phyloP scores from a whole-genome alignment of 2,329 filamentous ascomycete genomes.

The Fusarium decemcellulare region DNA sequence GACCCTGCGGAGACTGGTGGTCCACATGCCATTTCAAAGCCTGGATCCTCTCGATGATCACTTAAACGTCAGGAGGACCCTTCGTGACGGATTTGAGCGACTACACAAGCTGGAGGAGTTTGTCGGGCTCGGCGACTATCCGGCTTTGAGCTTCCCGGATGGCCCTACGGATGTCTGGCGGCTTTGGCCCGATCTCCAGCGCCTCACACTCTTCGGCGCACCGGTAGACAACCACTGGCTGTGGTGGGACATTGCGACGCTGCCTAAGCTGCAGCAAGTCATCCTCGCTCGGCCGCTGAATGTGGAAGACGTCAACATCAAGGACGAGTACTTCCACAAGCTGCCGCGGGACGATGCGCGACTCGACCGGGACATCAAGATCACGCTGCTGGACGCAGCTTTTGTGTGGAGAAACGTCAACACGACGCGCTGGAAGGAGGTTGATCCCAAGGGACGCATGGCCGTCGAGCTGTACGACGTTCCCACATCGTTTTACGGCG shows the following conservation, averaged over 20 bases:
- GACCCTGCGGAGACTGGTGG: slow-evolving; percentile 60
- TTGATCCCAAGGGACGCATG: slow-evolving; percentile 55
- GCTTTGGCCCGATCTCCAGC: slow-evolving; percentile 58
- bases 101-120: slow-evolving; percentile 63
- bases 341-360: slow-evolving; percentile 46
- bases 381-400: slow-evolving; percentile 52
- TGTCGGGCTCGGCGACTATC: slow-evolving; percentile 62
- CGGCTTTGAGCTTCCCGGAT: slow-evolving; percentile 54
- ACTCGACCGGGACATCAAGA: slow-evolving; percentile 46
- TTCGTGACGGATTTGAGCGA: slow-evolving; percentile 61
- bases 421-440: slow-evolving; percentile 51
- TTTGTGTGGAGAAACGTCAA: slow-evolving; percentile 42
- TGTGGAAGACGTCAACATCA: slow-evolving; percentile 53
- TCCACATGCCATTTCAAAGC: slow-evolving; percentile 63
- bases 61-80: slow-evolving; percentile 54
- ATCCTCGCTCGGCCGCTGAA: slow-evolving; percentile 58
- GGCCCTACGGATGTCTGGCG: slow-evolving; percentile 58
- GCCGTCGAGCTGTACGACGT: slow-evolving; percentile 57
- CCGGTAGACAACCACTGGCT: slow-evolving; percentile 55
- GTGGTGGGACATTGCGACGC: slow-evolving; percentile 56
- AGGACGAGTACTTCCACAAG: slow-evolving; percentile 58
- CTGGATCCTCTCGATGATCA: slow-evolving; percentile 60
- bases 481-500: slow-evolving; percentile 56
- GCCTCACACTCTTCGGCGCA: slow-evolving; percentile 60
- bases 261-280: slow-evolving; percentile 56